These are phyloP conservation scores for Taphrina betulina DNA, from an alignment of 1,139 yeast genomes.

Conservation along the genomic window DNA sequence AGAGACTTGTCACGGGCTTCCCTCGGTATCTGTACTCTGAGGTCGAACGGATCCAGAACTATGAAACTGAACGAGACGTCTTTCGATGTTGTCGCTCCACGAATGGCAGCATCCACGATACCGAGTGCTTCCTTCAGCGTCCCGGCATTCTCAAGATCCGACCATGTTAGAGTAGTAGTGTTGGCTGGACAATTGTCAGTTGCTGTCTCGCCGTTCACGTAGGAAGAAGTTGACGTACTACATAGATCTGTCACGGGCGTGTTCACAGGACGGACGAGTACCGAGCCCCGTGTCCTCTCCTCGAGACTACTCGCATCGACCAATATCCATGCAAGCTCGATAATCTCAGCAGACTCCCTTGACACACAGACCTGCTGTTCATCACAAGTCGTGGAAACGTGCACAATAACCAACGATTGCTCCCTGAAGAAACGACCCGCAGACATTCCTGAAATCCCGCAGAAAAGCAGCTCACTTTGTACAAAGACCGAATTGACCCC, in stretches of 20 bases:
- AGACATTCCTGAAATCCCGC: too few species aligned
- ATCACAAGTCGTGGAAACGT: conserved; percentile 67
- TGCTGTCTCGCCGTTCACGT: neutral
- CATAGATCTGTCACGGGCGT: conserved; percentile 69
- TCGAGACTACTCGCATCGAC: conserved; percentile 47
- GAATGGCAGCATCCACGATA: conserved; percentile 54
- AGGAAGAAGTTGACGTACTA: conserved; percentile 40
- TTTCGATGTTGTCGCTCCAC: conserved; percentile 49
- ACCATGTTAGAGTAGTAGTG: conserved; percentile 60
- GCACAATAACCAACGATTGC: conserved; percentile 42
- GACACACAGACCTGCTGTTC: conserved; percentile 60
- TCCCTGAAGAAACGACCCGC: conserved; percentile 11
- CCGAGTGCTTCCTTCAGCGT: conserved; percentile 61
- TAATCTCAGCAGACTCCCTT: conserved; percentile 63
- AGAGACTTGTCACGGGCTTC: conserved; percentile 78
- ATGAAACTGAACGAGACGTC: conserved; percentile 64
- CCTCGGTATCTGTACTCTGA: conserved; percentile 73
- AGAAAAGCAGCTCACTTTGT: too few species aligned
- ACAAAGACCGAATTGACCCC: too few species aligned
- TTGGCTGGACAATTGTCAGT: conserved; percentile 41
- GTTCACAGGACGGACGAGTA: conserved; percentile 61
- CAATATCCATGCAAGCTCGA: conserved; percentile 65
- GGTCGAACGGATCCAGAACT: conserved; percentile 63
- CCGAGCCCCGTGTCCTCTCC: conserved; percentile 48
- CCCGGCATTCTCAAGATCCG: conserved; percentile 54